Percentiles rank a stretch among this genome's conserved stretches.
Conservation (phyloP, 495 filamentous ascomycete species). For the Penicillium ucsense region DNA sequence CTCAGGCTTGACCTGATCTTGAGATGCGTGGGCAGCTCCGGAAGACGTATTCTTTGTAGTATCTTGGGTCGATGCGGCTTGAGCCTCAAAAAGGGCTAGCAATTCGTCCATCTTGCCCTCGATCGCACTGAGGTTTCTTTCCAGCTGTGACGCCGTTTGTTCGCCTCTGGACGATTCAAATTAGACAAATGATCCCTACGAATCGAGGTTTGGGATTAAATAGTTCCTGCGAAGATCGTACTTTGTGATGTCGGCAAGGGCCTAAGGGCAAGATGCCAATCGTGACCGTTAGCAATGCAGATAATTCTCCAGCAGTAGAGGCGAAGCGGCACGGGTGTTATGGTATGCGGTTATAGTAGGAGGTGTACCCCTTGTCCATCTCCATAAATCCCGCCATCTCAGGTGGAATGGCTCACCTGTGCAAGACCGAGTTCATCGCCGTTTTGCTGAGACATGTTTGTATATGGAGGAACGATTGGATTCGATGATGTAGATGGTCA, state of each 20-base stretch:
- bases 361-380: too few relatives aligned
- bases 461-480: too few relatives aligned
- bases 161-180: conserved; percentile 38
- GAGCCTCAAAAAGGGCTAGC: conserved; percentile 36
- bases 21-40: not conserved
- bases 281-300: too few relatives aligned
- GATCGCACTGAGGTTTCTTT: conserved; percentile 41
- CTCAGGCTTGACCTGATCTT: conserved; percentile 4
- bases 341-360: too few relatives aligned
- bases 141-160: conserved; percentile 44
- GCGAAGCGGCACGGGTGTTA: too few relatives aligned
- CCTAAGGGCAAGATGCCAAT: not conserved
- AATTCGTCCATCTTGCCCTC: conserved; percentile 50
- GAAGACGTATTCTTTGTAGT: not conserved
- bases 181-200: not conserved
- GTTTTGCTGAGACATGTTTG: too few relatives aligned
- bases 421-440: too few relatives aligned
- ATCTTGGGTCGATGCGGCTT: not conserved
- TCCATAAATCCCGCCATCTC: too few relatives aligned
- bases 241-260: conserved; percentile 4
- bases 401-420: too few relatives aligned
- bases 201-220: not conserved
- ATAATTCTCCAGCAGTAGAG: too few relatives aligned
- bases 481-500: too few relatives aligned
- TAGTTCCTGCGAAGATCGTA: not conserved